Evolutionary conservation across 345 rosid species (phyloP).

Genomic region (Psidium guajava): DNA sequence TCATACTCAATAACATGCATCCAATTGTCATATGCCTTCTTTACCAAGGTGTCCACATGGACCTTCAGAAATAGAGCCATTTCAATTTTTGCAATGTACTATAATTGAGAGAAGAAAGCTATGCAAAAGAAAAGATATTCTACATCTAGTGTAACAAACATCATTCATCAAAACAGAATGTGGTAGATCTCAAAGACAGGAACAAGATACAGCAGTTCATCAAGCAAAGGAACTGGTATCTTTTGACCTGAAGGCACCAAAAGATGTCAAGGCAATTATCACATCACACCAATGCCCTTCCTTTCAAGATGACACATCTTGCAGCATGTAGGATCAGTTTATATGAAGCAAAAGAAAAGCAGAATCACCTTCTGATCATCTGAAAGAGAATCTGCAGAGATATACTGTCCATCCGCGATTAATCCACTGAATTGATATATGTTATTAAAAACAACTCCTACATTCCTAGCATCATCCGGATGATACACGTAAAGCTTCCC

Average conservation of each 20-base stretch:
- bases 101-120: background rate
- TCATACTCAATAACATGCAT: slow-evolving; percentile 80
- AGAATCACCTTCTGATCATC: slow-evolving; percentile 69
- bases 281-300: background rate
- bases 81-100: background rate
- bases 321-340: background rate
- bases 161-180: background rate
- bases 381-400: slow-evolving; percentile 64
- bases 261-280: background rate
- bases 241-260: background rate
- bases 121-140: background rate
- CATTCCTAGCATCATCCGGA: slow-evolving; percentile 43
- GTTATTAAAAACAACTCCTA: slow-evolving; percentile 77
- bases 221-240: background rate
- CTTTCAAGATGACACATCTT: background rate
- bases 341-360: background rate
- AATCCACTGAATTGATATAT: slow-evolving; percentile 71
- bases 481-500: slow-evolving; percentile 80
- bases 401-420: slow-evolving; percentile 59
- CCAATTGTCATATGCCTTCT: slow-evolving; percentile 98
- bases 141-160: background rate
- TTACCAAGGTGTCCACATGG: slow-evolving; percentile 73
- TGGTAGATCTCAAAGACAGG: background rate
- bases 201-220: background rate
- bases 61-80: slow-evolving; percentile 27